Base-by-base conservation (phyloP, 306 rosid species). In the Erythrophleum fordii region DNA sequence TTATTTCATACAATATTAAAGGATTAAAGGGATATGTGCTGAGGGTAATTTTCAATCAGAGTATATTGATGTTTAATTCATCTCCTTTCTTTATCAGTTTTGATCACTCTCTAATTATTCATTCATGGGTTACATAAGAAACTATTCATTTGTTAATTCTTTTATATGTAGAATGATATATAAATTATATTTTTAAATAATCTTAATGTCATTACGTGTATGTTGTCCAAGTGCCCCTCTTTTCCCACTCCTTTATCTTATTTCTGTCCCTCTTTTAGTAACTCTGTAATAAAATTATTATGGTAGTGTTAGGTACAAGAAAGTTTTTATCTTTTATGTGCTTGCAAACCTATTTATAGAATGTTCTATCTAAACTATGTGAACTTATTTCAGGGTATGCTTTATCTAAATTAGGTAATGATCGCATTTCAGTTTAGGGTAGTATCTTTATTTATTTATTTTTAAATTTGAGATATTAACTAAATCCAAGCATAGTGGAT, bases 121-220 rank as follows among this genome's bases (percentile, higher is more conserved):
- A 74, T 53, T 17, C 41, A 41, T 51, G 76, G 60, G 53, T 72
- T 58, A 73, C 62, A 81, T 39, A 8, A 52, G 35, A 58, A n/a
- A 23, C 75, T 45, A 51, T 53, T 82, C 78, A 83, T 86, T 84
- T 80, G 62, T 84, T 86, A 25, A 84, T 86, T 83, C 45, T 58
- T 82, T 71, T 56, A 66, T 13, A 56, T 86, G 23, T 62, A 73
- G 61, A 51, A 53, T 69, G 75, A 79, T 35, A 52, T 35, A 48
- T 31, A 11, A 22, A 12, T 42, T 69, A 44, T 44, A 5, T 42
- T 12, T 68, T 69, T 42, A 23, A 22, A 42, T 69, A 48, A 23
- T 55, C 14, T 22, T 69, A 22, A 11, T 41, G 7, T 20, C 37
- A 23, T 23, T 42, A 44, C 53, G 1, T 44, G 20, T 11, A 37